phyloP scores from a whole-genome alignment of 768 basidiomycete genomes.

The Tephrocybe sp. region DNA sequence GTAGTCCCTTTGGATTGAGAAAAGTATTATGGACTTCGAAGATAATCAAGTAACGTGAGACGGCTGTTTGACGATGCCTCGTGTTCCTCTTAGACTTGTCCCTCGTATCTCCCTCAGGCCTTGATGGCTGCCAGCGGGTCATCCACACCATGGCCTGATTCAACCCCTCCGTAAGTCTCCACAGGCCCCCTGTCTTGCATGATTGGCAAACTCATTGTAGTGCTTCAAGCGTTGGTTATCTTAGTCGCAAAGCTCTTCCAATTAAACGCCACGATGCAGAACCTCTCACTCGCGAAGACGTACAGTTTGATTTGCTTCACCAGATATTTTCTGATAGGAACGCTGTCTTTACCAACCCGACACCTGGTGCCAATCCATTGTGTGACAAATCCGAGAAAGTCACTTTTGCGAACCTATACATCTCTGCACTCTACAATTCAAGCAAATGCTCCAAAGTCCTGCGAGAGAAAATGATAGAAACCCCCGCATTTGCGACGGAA shows the following conservation, averaged over 20 bases:
- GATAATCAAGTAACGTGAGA: slow-evolving; percentile 17
- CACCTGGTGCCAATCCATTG: slow-evolving; percentile 39
- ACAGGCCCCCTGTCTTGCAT: not conserved
- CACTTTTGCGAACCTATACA: slow-evolving; percentile 81
- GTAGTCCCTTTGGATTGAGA: not conserved
- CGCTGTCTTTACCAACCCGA: slow-evolving; percentile 69
- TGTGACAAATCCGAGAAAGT: slow-evolving; percentile 50
- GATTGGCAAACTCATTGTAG: slow-evolving; percentile 7
- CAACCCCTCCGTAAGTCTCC: slow-evolving; percentile 49
- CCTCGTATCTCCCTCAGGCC: slow-evolving; percentile 29
- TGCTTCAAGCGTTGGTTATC: slow-evolving; percentile 47
- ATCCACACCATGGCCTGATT: slow-evolving; percentile 41
- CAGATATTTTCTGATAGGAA: slow-evolving; percentile 72
- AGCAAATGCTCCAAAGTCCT: slow-evolving; percentile 85
- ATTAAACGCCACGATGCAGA: slow-evolving; percentile 85
- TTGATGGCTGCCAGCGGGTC: slow-evolving; percentile 42
- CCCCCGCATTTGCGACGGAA: slow-evolving; percentile 73
- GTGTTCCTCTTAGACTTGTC: slow-evolving; percentile 26
- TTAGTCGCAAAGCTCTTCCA: slow-evolving; percentile 68
- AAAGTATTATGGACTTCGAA: slow-evolving; percentile 14
- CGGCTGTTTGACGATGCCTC: slow-evolving; percentile 9
- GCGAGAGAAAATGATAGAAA: slow-evolving; percentile 85
- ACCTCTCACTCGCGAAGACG: slow-evolving; percentile 77
- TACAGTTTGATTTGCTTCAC: slow-evolving; percentile 82
- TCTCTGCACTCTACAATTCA: slow-evolving; percentile 76